A percentile compares a stretch with the other conserved stretches of the same genome.
Conservation (phyloP, 345 rosid genomes). For the Hibiscus trionum region DNA sequence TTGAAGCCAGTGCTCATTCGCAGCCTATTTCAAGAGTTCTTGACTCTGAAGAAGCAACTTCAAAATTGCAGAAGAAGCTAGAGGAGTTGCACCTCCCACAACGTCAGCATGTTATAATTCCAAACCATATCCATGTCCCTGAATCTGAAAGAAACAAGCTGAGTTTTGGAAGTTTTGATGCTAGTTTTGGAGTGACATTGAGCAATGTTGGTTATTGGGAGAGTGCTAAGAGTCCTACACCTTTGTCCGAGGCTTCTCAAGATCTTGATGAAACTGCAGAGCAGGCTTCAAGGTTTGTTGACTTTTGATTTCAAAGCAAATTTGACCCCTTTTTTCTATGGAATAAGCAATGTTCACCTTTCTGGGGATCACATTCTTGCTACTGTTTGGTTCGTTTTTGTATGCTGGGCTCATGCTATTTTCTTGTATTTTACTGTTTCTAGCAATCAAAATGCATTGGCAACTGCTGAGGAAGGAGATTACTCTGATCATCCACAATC, state of each 20-base stretch:
- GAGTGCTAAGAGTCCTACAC: conserved; percentile 59
- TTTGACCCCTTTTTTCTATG: background rate
- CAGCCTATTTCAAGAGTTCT: conserved; percentile 31
- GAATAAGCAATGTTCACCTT: background rate
- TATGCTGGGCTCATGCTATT: background rate
- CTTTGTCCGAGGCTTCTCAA: conserved; percentile 55
- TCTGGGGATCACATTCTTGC: background rate
- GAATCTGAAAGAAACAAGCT: conserved; percentile 81
- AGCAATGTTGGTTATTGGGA: conserved; percentile 32
- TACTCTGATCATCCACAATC: conserved; percentile 38
- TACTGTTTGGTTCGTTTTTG: background rate
- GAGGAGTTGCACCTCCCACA: conserved; percentile 63
- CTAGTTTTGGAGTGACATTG: conserved; percentile 52
- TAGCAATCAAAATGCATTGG: conserved; percentile 39
- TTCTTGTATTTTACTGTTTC: conserved; percentile 6
- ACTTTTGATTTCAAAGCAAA: background rate
- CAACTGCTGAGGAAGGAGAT: conserved; percentile 44
- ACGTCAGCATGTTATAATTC: conserved; percentile 87
- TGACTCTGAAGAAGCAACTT: conserved; percentile 52
- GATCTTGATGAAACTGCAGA: conserved; percentile 47
- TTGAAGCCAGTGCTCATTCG: conserved; percentile 35
- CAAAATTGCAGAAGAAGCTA: conserved; percentile 62
- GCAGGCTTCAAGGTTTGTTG: conserved; percentile 49
- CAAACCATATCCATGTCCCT: conserved; percentile 85
- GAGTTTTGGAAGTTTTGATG: conserved; percentile 94